Evolutionary conservation across 306 rosid species (phyloP), one percentile per base, ranked within the genome.

Genomic region (Hippophae rhamnoides): DNA sequence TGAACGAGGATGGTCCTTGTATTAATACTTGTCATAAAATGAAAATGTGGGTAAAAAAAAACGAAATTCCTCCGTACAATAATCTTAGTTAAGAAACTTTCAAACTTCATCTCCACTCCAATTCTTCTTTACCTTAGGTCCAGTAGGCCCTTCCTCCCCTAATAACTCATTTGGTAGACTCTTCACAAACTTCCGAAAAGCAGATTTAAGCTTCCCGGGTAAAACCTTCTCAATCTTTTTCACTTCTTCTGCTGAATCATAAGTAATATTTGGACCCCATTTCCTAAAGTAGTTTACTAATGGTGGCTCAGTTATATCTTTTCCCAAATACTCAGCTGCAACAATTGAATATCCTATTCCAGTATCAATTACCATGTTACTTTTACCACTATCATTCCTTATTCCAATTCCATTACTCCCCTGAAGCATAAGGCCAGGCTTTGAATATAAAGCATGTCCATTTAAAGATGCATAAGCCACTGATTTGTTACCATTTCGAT

Each of bases 61-160:
- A 18, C 23, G 23, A 18, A 18, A 18, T 18, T 18, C 23, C 23
- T 18, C 23, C 23, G 23, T 18, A 18, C 23, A 18, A 18, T 18
- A 18, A 18, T 18, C 23, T 18, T 18, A 18, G 23, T 18, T 18
- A 18, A 18, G 23, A 18, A 18, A 18, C 23, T 18, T 11, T 40
- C 14, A 57, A 2, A 9, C 68, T 79, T 90, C 95, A 68, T 90
- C 97, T 1, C 85, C 90, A 40, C 0, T 64, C 97, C 95, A 90
- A n/a, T n/a, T 82, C 26, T 10, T 42, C 74, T 87, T 87, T 54
- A 43, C 38, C 71, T 87, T 90, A 3, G 97, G 97, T n/a, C 97
- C 97, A 0, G 86, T 81, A 7, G 97, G 97, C 13, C 95, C 95
- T 58, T 81, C 85, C 57, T 82, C 87, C 48, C 90, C 89, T 8